Evolutionary conservation across 2,329 filamentous ascomycete species (phyloP).

Genomic region (Thermomyces lanuginosus): DNA sequence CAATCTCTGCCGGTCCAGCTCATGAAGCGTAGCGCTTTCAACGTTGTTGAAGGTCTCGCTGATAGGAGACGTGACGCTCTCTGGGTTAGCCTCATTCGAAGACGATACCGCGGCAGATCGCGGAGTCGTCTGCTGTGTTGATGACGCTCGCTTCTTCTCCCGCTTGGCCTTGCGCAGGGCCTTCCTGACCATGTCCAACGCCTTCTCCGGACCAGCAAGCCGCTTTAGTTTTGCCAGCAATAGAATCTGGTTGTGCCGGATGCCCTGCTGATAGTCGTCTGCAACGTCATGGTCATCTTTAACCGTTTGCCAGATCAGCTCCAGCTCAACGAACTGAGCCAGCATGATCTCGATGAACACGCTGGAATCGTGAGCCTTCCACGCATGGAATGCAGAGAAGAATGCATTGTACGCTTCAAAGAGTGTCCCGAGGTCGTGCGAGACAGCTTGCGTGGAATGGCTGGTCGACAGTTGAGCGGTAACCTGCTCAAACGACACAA

Average conservation of each 20-base stretch:
- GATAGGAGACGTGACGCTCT: constrained; percentile 23
- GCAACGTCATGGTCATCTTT: constrained; percentile 46
- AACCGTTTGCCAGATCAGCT: constrained; percentile 51
- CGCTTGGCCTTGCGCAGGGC: constrained; percentile 44
- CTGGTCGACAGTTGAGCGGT: constrained; percentile 33
- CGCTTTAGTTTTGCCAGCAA: constrained; percentile 46
- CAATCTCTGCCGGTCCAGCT: constrained; percentile 18
- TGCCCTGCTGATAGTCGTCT: constrained; percentile 48
- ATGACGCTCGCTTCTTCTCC: constrained; percentile 33
- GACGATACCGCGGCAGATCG: constrained; percentile 32
- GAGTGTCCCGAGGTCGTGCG: constrained; percentile 32
- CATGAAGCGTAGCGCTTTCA: constrained; percentile 18
- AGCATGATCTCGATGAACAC: constrained; percentile 50
- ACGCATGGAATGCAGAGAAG: constrained; percentile 46
- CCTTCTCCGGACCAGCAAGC: constrained; percentile 44
- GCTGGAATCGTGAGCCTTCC: constrained; percentile 48
- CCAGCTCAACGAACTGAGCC: constrained; percentile 48
- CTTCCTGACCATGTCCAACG: constrained; percentile 42
- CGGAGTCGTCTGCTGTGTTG: constrained; percentile 41
- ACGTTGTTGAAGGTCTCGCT: constrained; percentile 26
- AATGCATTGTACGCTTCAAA: constrained; percentile 43
- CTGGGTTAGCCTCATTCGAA: constrained; percentile 18
- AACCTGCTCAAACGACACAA: constrained; percentile 40
- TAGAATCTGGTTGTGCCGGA: constrained; percentile 48
- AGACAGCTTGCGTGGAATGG: constrained; percentile 26